A percentile compares a stretch with the other conserved stretches of the same genome.
Conservation (phyloP, 495 filamentous ascomycete genomes). For the Cercophora samala region DNA sequence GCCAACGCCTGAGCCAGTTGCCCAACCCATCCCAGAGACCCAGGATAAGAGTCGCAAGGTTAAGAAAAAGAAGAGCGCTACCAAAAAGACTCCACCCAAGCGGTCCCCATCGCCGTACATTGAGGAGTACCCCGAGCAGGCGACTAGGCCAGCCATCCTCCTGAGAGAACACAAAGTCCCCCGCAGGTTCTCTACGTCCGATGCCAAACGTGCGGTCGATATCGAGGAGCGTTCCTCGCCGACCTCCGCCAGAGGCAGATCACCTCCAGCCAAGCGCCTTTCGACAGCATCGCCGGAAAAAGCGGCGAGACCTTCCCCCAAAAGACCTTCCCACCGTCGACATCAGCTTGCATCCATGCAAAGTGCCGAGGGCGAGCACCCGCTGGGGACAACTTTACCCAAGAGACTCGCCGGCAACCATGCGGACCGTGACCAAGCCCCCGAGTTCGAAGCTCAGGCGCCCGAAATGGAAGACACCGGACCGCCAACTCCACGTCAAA, state of each 20-base stretch:
- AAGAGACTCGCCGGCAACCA: background rate
- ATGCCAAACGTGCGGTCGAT: conserved; percentile 17
- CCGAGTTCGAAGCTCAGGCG: background rate
- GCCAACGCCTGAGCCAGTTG: background rate
- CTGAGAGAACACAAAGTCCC: conserved; percentile 31
- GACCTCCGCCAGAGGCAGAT: conserved; percentile 19
- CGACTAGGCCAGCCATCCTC: conserved; percentile 22
- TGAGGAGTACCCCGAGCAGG: conserved; percentile 31
- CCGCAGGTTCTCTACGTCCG: conserved; percentile 23
- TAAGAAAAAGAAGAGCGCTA: conserved; percentile 1
- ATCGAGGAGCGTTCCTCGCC: conserved; percentile 15
- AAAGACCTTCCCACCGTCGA: background rate
- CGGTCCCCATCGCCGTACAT: conserved; percentile 30
- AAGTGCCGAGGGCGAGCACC: conserved; percentile 4
- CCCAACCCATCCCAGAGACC: background rate
- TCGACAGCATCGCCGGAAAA: conserved; percentile 12
- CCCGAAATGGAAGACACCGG: conserved; percentile 12
- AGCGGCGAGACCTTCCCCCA: conserved; percentile 12
- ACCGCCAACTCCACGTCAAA: conserved; percentile 6
- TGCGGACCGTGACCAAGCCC: background rate
- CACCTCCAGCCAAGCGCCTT: conserved; percentile 20
- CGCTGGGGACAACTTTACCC: background rate
- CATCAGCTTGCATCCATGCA: background rate
- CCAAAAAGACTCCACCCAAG: conserved; percentile 13
- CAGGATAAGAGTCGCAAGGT: conserved; percentile 12